These are phyloP conservation scores for Alternaria alternata DNA, from an alignment of 2,329 filamentous ascomycete species.

Conservation along the genomic window DNA sequence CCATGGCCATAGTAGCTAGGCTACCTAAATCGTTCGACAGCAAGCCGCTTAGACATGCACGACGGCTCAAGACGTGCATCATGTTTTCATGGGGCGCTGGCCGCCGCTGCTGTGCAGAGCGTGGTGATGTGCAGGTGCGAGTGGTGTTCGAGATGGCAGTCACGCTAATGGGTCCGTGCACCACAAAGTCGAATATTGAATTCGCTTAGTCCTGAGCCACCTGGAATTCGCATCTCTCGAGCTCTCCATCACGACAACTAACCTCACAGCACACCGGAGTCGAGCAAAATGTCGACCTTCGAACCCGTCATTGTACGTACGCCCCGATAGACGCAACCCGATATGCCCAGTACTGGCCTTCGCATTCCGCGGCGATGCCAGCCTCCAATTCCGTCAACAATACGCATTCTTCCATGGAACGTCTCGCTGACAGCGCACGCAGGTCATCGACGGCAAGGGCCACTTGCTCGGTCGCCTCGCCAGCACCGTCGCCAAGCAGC, in stretches of 20 bases:
- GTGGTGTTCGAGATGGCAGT: neutral
- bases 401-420: conserved; percentile 10
- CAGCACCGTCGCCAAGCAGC: conserved; percentile 98
- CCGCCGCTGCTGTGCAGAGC: neutral
- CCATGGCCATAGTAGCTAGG: neutral
- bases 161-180: conserved; percentile 16
- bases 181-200: conserved; percentile 13
- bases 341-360: conserved; percentile 13
- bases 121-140: neutral
- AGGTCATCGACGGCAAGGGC: conserved; percentile 99
- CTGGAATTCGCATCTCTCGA: conserved; percentile 22
- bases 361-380: conserved; percentile 20
- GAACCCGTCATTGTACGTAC: conserved; percentile 70
- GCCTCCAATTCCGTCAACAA: conserved; percentile 14
- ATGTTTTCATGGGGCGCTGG: no score
- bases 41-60: neutral
- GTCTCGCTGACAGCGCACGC: conserved; percentile 42
- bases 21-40: neutral
- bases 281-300: conserved; percentile 69
- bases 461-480: conserved; percentile 99
- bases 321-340: conserved; percentile 25
- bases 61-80: neutral
- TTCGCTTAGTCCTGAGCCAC: conserved; percentile 18
- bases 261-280: conserved; percentile 45
- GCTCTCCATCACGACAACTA: conserved; percentile 34